phyloP scores from a whole-genome alignment of 202 grass and related monocot species.

The Musa balbisiana region DNA sequence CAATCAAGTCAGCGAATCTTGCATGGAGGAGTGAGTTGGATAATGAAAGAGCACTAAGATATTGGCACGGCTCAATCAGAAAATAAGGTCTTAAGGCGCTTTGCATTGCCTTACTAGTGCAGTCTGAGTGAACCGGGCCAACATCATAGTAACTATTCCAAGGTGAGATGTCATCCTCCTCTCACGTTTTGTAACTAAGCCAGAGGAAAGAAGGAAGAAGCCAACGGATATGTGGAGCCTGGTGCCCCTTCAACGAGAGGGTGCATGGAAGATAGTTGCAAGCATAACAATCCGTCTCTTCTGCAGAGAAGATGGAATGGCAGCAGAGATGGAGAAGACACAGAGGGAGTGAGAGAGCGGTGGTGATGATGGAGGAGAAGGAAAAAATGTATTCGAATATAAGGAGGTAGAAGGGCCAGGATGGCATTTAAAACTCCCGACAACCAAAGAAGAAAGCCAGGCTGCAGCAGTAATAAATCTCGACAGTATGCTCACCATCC shows the following conservation, averaged over 20 bases:
- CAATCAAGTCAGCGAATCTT: too few species aligned
- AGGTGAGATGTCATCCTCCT: neutral
- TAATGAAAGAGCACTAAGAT: slow-evolving; percentile 30
- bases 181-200: neutral
- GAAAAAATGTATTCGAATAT: slow-evolving; percentile 4
- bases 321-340: neutral
- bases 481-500: neutral
- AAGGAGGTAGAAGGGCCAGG: neutral
- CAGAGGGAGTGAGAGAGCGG: neutral
- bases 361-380: neutral
- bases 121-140: slow-evolving; percentile 28
- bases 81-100: neutral
- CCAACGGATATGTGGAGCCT: neutral
- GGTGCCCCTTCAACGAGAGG: too few species aligned
- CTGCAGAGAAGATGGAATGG: neutral
- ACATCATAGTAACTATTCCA: slow-evolving; percentile 29
- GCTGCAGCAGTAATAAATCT: slow-evolving; percentile 20
- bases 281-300: too few species aligned
- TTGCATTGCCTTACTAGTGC: neutral
- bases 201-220: neutral
- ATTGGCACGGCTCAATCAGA: slow-evolving; percentile 35
- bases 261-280: too few species aligned
- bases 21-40: neutral
- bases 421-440: slow-evolving; percentile 24
- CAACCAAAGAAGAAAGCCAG: slow-evolving; percentile 26